Base-by-base conservation (phyloP, 129 eudicot genomes). In the Pittosporum tobira region DNA sequence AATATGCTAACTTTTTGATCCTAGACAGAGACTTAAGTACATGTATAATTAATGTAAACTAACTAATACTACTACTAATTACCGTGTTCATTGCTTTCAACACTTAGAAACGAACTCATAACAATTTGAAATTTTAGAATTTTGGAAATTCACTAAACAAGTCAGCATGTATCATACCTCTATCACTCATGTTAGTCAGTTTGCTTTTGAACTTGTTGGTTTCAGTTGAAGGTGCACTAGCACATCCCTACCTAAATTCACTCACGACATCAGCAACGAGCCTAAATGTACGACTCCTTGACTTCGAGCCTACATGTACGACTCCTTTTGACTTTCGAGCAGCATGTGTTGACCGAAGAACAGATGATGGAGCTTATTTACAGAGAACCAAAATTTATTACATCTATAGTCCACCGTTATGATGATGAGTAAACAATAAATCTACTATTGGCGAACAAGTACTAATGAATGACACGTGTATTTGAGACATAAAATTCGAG, bases 1-100 rank as follows among this genome's bases (percentile, higher is more conserved):
- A 88, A 79, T 67, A 84, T 88, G 96, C 62, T 88, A 76, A 76
- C 94, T 25, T 88, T n/a, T 88, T 74, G 94, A 88, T 64, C 96
- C 96, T 18, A 76, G 91, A 66, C 81, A 73, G 65, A 76, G 96
- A 61, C 69, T 88, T 46, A 88, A n/a, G 36, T 52, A 6, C n/a
- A n/a, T n/a, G n/a, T n/a, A n/a, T n/a, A n/a, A n/a, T n/a, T n/a
- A n/a, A n/a, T n/a, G n/a, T n/a, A n/a, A n/a, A n/a, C 47, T 5
- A 46, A n/a, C 29, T 30, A 11, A 6, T n/a, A n/a, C n/a, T n/a
- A n/a, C n/a, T n/a, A n/a, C n/a, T n/a, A n/a, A n/a, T n/a, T n/a
- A n/a, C n/a, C n/a, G n/a, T n/a, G n/a, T n/a, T n/a, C n/a, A n/a
- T n/a, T n/a, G n/a, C n/a, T n/a, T n/a, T n/a, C n/a, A 7, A 26